Evolutionary conservation across 2,329 filamentous ascomycete species (phyloP), one percentile per base, ranked within the genome.

Genomic region (Clathrospora elynae): DNA sequence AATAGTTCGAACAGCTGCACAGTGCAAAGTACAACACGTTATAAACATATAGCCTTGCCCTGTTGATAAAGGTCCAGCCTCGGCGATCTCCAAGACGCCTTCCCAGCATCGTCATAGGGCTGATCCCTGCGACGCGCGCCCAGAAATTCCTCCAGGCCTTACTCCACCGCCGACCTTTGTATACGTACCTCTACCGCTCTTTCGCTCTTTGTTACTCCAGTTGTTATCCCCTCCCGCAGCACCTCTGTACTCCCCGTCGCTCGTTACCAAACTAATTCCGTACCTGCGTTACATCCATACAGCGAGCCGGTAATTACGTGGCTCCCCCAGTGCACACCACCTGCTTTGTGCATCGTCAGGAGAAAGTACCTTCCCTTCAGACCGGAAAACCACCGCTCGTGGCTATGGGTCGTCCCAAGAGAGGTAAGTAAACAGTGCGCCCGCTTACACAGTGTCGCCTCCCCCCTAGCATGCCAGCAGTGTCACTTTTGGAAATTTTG

Each of bases 321-420:
- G 62, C 61, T 57, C 58, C 57, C 53, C 54, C 55, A 49, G 51
- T 33, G 46, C 43, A 33, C 23, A 42, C 43, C 49, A 40, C 45
- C 51, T 53, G 46, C 45, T 29, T 31, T 30, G 45, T 50, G 36
- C 16, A 35, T 42, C 32, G 26, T 45, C 43, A 19, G 11, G 25
- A 49, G 45, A 28, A 48, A 31, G 33, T 43, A 30, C 36, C 41
- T 48, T 36, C 42, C 40, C 22, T 24, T 14, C 30, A n/a, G 36
- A 38, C 40, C 26, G 26, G 19, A 24, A 29, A 29, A 43, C 49
- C 42, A 42, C 40, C 51, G 46, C 46, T 45, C 34, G 49, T 53
- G 37, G 53, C 54, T 43, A 69, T 69, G 66, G 65, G 59, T 32
- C 66, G 66, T 44, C 51, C 66, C 17, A 67, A 66, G 43, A 64